A percentile compares a stretch with the other conserved stretches of the same genome.
phyloP scores from a whole-genome alignment of 2,329 filamentous ascomycete species.

The Beauveria pseudobassiana region DNA sequence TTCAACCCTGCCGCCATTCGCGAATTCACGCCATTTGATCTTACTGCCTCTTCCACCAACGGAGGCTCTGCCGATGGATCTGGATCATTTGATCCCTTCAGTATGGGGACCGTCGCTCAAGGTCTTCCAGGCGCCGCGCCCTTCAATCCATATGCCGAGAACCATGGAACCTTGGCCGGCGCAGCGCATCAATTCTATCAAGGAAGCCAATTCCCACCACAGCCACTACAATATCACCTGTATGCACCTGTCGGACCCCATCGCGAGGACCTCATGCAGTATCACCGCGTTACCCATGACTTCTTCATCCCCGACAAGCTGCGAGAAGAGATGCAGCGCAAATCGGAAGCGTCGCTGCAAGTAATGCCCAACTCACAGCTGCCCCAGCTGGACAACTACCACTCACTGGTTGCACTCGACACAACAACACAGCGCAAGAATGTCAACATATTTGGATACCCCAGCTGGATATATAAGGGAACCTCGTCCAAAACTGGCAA shows the following conservation, averaged over 20 bases:
- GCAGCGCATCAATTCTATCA: constrained; percentile 61
- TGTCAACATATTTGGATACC: constrained; percentile 72
- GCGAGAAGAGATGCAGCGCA: constrained; percentile 83
- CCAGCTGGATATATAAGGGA: constrained; percentile 94
- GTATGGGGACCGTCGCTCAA: constrained; percentile 48
- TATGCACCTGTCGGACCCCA: constrained; percentile 85
- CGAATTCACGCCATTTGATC: constrained; percentile 55
- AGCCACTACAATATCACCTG: constrained; percentile 81
- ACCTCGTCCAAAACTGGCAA: constrained; percentile 81
- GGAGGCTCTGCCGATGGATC: constrained; percentile 33
- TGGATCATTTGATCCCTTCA: constrained; percentile 54
- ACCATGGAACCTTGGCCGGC: constrained; percentile 50
- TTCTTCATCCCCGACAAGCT: constrained; percentile 86
- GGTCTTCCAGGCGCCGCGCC: constrained; percentile 34
- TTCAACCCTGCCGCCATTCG: constrained; percentile 52
- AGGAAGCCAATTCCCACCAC: constrained; percentile 46
- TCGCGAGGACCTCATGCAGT: constrained; percentile 70
- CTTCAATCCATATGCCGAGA: constrained; percentile 73
- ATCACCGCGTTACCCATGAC: constrained; percentile 81
- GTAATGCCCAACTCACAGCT: constrained; percentile 71
- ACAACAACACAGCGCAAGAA: constrained; percentile 72
- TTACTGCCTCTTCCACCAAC: constrained; percentile 23
- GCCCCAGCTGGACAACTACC: constrained; percentile 78
- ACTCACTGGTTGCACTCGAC: constrained; percentile 86
- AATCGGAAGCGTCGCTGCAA: constrained; percentile 76